Conservation (phyloP, 306 rosid genomes). For the Amphicarpaea edgeworthii region DNA sequence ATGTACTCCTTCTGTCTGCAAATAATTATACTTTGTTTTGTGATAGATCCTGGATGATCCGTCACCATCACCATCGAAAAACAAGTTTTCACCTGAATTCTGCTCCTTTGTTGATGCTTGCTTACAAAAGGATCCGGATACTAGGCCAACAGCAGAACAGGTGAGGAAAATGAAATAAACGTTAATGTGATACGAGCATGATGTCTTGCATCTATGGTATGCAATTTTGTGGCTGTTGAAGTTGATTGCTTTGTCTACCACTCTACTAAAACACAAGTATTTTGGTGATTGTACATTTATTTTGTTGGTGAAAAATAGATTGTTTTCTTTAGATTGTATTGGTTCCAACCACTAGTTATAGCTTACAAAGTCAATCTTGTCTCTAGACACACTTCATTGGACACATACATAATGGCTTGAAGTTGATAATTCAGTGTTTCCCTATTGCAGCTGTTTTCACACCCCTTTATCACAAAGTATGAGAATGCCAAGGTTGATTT, state of each 20-base stretch:
- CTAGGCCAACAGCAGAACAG: conserved; percentile 94
- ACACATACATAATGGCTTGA: conserved; percentile 35
- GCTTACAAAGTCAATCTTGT: conserved; percentile 20
- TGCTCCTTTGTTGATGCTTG: conserved; percentile 92
- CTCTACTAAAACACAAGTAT: neutral
- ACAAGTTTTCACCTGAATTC: conserved; percentile 86
- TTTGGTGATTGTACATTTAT: conserved; percentile 8
- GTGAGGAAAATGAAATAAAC: conserved; percentile 53
- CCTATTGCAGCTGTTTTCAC: conserved; percentile 80
- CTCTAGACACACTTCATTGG: conserved; percentile 7
- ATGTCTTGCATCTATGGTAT: conserved; percentile 31
- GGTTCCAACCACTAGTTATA: neutral
- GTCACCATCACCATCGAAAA: conserved; percentile 86
- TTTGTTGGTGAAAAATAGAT: conserved; percentile 9
- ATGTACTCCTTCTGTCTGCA: conserved; percentile 6
- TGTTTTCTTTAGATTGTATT: conserved; percentile 14
- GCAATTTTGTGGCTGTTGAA: neutral
- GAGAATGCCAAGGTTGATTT: conserved; percentile 69
- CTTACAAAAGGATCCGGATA: conserved; percentile 87
- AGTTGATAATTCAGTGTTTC: conserved; percentile 46
- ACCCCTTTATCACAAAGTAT: conserved; percentile 79
- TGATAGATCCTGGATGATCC: conserved; percentile 95
- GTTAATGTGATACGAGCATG: conserved; percentile 18
- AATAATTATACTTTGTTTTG: conserved; percentile 39
- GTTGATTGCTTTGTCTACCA: neutral